A percentile compares a stretch with the other conserved stretches of the same genome.
These are phyloP conservation scores for Crithidia acanthocephali DNA, from an alignment of 208 protist species.

Conservation along the genomic window DNA sequence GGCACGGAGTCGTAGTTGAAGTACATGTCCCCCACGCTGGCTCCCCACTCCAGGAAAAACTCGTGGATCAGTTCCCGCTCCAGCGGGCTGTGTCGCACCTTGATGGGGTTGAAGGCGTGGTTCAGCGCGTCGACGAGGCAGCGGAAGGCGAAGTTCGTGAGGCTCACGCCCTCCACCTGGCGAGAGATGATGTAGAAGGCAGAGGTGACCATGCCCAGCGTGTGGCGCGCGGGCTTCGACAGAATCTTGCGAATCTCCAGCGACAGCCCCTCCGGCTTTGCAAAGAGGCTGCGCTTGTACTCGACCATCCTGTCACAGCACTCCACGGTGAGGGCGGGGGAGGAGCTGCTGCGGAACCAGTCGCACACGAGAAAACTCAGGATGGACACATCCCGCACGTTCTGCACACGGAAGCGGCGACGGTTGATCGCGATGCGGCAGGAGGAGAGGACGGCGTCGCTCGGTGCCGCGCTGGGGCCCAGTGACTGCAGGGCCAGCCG, in stretches of 20 bases:
- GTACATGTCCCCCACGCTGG: conserved; percentile 70
- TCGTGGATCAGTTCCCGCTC: conserved; percentile 74
- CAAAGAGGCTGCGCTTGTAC: conserved; percentile 47
- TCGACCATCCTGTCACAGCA: conserved; percentile 66
- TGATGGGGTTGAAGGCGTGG: conserved; percentile 78
- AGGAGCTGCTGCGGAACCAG: conserved; percentile 78
- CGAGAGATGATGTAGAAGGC: conserved; percentile 67
- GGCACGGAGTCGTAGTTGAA: conserved; percentile 69
- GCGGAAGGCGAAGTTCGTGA: conserved; percentile 64
- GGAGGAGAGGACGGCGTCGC: conserved; percentile 44
- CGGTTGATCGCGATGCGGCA: conserved; percentile 84
- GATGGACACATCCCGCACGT: conserved; percentile 58
- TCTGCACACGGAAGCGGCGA: conserved; percentile 63
- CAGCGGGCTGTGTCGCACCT: conserved; percentile 66
- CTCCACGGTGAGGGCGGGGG: conserved; percentile 62
- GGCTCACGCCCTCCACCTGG: conserved; percentile 33
- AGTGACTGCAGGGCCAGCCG: conserved; percentile 62
- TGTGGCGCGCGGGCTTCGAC: conserved; percentile 72
- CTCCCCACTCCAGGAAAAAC: conserved; percentile 76
- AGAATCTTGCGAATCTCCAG: conserved; percentile 56
- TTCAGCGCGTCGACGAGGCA: conserved; percentile 74
- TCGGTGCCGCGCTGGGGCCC: conserved; percentile 59
- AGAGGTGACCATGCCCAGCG: conserved; percentile 77
- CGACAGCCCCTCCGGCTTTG: conserved; percentile 41
- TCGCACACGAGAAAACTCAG: conserved; percentile 81